These are phyloP conservation scores for Cryphonectria parasitica DNA, from an alignment of 2,329 filamentous ascomycete genomes.

Conservation along the genomic window DNA sequence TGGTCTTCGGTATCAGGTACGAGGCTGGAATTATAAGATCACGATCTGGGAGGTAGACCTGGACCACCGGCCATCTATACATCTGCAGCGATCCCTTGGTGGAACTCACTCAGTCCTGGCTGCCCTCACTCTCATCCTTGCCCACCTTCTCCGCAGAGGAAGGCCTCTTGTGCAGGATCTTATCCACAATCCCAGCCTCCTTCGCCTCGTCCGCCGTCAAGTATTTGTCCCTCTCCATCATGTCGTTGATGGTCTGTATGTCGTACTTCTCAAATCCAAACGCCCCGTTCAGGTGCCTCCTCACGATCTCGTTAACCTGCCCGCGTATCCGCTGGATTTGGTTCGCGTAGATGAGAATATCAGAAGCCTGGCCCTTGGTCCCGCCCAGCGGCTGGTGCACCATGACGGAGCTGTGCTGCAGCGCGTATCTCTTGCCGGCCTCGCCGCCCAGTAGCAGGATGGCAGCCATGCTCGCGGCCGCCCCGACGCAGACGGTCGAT, in stretches of 20 bases:
- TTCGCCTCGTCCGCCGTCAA: conserved; percentile 86
- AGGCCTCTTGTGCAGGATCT: conserved; percentile 72
- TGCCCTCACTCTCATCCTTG: conserved; percentile 18
- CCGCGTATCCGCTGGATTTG: conserved; percentile 88
- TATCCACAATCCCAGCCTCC: conserved; percentile 89
- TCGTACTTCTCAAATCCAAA: conserved; percentile 76
- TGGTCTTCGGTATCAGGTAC: conserved; percentile 7
- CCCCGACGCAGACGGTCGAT: conserved; percentile 91
- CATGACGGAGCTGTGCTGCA: conserved; percentile 96
- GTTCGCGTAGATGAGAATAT: conserved; percentile 96
- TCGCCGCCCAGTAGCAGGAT: conserved; percentile 86
- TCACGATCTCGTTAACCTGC: conserved; percentile 89
- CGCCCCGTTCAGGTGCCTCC: conserved; percentile 78
- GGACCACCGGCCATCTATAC: background rate
- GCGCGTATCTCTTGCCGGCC: conserved; percentile 80
- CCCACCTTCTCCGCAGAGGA: conserved; percentile 17
- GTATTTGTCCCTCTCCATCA: conserved; percentile 98
- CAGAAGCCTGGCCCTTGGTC: conserved; percentile 67
- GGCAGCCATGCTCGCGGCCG: conserved; percentile 93
- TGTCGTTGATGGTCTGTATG: conserved; percentile 82
- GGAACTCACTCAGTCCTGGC: background rate
- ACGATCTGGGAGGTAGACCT: background rate
- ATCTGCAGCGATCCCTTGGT: background rate
- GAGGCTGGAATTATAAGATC: background rate
- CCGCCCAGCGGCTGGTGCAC: conserved; percentile 91